Conservation (phyloP, 768 basidiomycete species). For the Tricholoma furcatifolium region DNA sequence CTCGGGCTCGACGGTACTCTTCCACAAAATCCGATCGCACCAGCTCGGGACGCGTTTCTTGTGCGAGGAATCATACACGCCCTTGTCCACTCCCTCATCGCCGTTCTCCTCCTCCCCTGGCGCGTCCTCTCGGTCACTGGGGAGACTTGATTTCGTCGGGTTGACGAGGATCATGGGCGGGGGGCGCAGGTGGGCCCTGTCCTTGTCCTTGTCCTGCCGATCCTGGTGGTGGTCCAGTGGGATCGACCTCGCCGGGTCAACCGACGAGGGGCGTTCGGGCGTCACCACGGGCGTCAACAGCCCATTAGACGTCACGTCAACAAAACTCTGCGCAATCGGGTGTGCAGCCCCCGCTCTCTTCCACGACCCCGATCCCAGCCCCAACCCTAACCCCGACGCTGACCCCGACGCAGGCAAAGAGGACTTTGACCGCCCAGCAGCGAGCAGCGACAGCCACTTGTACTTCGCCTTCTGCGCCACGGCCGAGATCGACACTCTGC, state of each 20-base stretch:
- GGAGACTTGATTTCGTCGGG: constrained; percentile 35
- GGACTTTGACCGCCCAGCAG: constrained; percentile 24
- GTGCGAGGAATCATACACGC: constrained; percentile 78
- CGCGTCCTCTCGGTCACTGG: constrained; percentile 36
- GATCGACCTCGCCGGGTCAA: constrained; percentile 11
- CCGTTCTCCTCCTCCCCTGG: constrained; percentile 5
- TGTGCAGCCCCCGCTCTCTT: too few species aligned
- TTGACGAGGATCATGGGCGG: constrained; percentile 30
- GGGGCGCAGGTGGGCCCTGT: constrained; percentile 21
- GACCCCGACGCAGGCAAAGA: background rate
- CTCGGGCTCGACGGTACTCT: constrained; percentile 58
- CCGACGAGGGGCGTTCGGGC: constrained; percentile 13
- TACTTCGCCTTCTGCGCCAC: constrained; percentile 56
- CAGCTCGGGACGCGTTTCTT: constrained; percentile 86
- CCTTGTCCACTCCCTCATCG: constrained; percentile 49
- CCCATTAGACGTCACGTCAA: constrained; percentile 13
- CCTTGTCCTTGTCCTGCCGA: too few species aligned
- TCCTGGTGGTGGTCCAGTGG: constrained; percentile 25
- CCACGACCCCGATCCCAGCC: too few species aligned
- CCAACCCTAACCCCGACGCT: background rate
- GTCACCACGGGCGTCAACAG: constrained; percentile 1
- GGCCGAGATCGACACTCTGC: constrained; percentile 33
- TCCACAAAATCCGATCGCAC: constrained; percentile 88
- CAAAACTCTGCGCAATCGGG: constrained; percentile 7
- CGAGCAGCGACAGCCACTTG: constrained; percentile 51